These are phyloP conservation scores for Trichoderma afroharzianum DNA, from an alignment of 2,329 filamentous ascomycete species.

Conservation along the genomic window DNA sequence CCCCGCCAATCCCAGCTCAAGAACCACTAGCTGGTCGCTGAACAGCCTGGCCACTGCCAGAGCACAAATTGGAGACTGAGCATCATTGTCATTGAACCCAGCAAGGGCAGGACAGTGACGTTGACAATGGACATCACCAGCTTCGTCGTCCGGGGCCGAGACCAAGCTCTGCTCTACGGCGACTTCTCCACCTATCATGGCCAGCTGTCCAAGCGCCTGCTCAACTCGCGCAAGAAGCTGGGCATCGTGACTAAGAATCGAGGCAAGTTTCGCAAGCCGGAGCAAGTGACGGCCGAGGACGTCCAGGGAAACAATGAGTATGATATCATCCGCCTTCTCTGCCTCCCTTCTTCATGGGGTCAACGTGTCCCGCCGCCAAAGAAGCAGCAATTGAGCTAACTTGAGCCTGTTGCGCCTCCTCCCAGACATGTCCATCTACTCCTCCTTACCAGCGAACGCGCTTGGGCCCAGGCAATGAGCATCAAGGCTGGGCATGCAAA, in stretches of 20 bases:
- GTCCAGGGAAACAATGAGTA: conserved; percentile 75
- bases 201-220: conserved; percentile 75
- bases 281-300: conserved; percentile 68
- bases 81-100: background rate
- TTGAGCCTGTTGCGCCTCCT: background rate
- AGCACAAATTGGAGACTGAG: background rate
- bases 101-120: background rate
- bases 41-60: conserved; percentile 10
- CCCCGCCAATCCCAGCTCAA: conserved; percentile 8
- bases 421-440: conserved; percentile 71
- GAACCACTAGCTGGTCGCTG: background rate
- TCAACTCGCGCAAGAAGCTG: conserved; percentile 80
- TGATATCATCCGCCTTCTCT: conserved; percentile 24
- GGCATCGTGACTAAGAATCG: conserved; percentile 80
- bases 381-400: conserved; percentile 8
- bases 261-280: conserved; percentile 75
- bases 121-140: conserved; percentile 80
- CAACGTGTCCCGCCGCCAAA: background rate
- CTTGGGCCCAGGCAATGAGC: conserved; percentile 94
- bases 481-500: conserved; percentile 81
- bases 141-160: conserved; percentile 73
- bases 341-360: background rate
- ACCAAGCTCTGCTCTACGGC: conserved; percentile 80
- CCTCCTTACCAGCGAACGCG: conserved; percentile 81
- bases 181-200: conserved; percentile 83